Percentiles rank a stretch among this genome's conserved stretches.
phyloP scores from a whole-genome alignment of 2,329 filamentous ascomycete species.

The Nannizziopsis arthrosporioides region DNA sequence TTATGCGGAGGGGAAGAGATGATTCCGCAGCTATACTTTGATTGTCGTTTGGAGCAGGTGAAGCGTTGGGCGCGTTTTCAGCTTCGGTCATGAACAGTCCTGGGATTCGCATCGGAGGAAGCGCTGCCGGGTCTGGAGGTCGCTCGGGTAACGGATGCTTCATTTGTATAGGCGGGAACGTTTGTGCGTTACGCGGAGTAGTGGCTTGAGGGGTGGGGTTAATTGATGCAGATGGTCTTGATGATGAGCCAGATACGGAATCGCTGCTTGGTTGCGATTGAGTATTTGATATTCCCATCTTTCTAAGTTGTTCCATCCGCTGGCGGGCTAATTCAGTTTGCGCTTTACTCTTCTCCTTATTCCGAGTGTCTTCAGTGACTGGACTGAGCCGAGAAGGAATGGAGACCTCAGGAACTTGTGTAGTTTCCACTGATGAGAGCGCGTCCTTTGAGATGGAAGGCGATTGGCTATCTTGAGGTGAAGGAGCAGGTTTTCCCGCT shows the following conservation, averaged over 20 bases:
- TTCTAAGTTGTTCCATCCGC: conserved; percentile 65
- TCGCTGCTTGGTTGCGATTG: conserved; percentile 22
- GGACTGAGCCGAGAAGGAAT: conserved; percentile 5
- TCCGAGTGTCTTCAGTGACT: conserved; percentile 15
- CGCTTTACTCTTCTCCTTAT: conserved; percentile 44
- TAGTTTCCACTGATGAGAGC: not conserved
- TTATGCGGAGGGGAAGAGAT: conserved; percentile 15
- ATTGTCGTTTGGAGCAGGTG: not conserved
- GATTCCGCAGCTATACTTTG: conserved; percentile 2
- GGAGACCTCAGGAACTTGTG: not conserved
- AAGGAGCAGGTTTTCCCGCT: conserved; percentile 40
- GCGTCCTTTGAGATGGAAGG: not conserved
- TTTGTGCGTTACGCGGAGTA: not conserved
- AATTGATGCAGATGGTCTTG: conserved; percentile 9
- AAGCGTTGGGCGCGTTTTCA: not conserved
- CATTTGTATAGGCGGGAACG: conserved; percentile 9
- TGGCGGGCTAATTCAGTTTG: conserved; percentile 66
- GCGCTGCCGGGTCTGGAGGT: conserved; percentile 23
- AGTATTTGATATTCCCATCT: conserved; percentile 34
- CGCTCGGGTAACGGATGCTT: conserved; percentile 30
- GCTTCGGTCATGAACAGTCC: conserved; percentile 40
- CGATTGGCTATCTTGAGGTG: not conserved
- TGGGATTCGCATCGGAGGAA: conserved; percentile 35
- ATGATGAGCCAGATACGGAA: conserved; percentile 7
- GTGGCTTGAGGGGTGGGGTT: conserved; percentile 13